Evolutionary conservation across 805 yeast species (phyloP).

Genomic region (Metschnikowia vanudenii): DNA sequence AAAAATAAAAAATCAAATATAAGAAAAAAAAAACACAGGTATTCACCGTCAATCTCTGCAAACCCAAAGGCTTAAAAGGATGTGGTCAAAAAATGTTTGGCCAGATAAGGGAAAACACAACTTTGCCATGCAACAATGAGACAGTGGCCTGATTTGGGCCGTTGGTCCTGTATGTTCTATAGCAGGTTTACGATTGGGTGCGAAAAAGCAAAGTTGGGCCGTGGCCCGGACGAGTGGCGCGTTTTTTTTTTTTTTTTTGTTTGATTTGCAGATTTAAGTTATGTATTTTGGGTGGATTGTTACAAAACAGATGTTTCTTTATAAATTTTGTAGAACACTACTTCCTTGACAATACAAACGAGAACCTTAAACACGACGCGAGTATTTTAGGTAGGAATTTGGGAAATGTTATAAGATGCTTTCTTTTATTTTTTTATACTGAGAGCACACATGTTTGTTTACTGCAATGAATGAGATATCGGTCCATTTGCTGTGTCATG

Average conservation of each 20-base stretch:
- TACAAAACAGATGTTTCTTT: too few species aligned
- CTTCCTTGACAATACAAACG: too few species aligned
- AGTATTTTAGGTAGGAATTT: too few species aligned
- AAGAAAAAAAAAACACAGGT: background rate
- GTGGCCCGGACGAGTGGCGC: slow-evolving; percentile 9
- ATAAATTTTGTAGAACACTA: too few species aligned
- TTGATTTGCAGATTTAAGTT: background rate
- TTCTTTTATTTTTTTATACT: too few species aligned
- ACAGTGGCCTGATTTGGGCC: slow-evolving; percentile 7
- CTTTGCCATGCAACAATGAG: background rate
- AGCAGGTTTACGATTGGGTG: slow-evolving; percentile 11
- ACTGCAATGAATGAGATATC: too few species aligned
- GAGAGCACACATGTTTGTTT: too few species aligned
- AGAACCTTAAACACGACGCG: too few species aligned
- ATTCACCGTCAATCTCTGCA: background rate
- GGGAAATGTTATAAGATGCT: too few species aligned
- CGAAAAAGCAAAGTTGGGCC: slow-evolving; percentile 8
- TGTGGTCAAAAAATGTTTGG: background rate
- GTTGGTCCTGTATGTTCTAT: background rate
- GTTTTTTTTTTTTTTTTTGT: background rate
- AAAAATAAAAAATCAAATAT: background rate
- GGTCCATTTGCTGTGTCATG: too few species aligned
- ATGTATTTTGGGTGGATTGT: too few species aligned
- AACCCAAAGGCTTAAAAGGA: background rate
- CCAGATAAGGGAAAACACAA: background rate